Evolutionary conservation across 2,329 filamentous ascomycete genomes (phyloP).

Genomic region (Lachnellula arida): DNA sequence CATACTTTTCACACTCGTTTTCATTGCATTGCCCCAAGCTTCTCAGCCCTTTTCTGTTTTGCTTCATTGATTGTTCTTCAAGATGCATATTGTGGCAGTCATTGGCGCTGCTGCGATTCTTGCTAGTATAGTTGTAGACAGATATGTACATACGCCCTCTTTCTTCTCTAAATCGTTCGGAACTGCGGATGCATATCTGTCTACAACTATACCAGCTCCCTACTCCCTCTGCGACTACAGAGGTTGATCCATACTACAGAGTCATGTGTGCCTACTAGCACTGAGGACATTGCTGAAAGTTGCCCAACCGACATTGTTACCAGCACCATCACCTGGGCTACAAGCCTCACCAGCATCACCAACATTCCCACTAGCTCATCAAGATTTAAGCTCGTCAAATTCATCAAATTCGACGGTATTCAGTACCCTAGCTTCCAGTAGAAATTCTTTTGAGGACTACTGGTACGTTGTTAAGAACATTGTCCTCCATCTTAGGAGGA

Average conservation of each 20-base stretch:
- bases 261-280: background rate
- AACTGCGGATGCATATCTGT: background rate
- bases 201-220: background rate
- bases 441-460: too few relatives aligned
- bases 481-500: too few relatives aligned
- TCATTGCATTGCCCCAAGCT: background rate
- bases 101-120: constrained; percentile 10
- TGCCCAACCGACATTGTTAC: constrained; percentile 4
- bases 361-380: background rate
- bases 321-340: constrained; percentile 6
- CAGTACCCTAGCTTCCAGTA: too few relatives aligned
- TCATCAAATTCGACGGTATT: too few relatives aligned
- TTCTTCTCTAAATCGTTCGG: too few relatives aligned
- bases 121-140: background rate
- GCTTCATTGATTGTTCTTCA: background rate
- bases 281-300: background rate
- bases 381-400: too few relatives aligned
- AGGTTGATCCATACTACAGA: background rate
- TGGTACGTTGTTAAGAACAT: too few relatives aligned
- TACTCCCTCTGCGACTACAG: background rate
- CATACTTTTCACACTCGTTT: background rate
- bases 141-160: too few relatives aligned
- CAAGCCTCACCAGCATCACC: constrained; percentile 5
- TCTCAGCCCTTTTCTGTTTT: background rate
- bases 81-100: constrained; percentile 15